Conservation (phyloP, 2,329 filamentous ascomycete species). For the Trichocomaceae sp. region DNA sequence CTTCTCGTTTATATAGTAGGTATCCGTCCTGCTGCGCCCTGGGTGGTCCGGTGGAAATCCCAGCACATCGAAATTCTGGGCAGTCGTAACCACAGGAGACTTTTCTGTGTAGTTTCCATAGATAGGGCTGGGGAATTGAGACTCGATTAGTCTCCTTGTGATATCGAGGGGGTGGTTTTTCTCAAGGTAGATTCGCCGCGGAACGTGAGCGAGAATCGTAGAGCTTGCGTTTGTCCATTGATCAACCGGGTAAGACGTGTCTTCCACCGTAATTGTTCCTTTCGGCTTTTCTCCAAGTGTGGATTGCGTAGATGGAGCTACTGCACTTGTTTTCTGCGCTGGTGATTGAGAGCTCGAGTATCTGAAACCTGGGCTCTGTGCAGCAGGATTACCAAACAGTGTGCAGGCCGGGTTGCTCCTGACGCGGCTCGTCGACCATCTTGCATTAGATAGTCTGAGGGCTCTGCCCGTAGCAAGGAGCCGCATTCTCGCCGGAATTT, state of each 20-base stretch:
- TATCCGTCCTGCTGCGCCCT: conserved; percentile 80
- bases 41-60: conserved; percentile 85
- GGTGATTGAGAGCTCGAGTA: conserved; percentile 26
- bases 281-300: not conserved
- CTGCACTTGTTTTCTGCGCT: conserved; percentile 15
- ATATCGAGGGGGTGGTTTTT: conserved; percentile 84
- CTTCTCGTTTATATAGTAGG: conserved; percentile 83
- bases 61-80: conserved; percentile 94
- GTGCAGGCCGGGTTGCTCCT: not conserved
- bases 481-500: conserved; percentile 25
- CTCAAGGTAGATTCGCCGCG: conserved; percentile 79
- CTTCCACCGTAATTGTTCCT: conserved; percentile 51
- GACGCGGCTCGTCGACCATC: conserved; percentile 24
- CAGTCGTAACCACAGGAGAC: conserved; percentile 74
- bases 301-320: not conserved
- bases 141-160: conserved; percentile 87
- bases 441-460: conserved; percentile 30
- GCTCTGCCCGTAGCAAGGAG: conserved; percentile 35
- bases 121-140: conserved; percentile 66
- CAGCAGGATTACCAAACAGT: conserved; percentile 2
- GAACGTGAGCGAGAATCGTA: conserved; percentile 67
- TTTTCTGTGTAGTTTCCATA: conserved; percentile 73
- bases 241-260: conserved; percentile 60
- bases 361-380: not conserved
- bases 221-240: conserved; percentile 77